Conservation (phyloP, 148 eudicot species). For the Chenopodium formosanum region DNA sequence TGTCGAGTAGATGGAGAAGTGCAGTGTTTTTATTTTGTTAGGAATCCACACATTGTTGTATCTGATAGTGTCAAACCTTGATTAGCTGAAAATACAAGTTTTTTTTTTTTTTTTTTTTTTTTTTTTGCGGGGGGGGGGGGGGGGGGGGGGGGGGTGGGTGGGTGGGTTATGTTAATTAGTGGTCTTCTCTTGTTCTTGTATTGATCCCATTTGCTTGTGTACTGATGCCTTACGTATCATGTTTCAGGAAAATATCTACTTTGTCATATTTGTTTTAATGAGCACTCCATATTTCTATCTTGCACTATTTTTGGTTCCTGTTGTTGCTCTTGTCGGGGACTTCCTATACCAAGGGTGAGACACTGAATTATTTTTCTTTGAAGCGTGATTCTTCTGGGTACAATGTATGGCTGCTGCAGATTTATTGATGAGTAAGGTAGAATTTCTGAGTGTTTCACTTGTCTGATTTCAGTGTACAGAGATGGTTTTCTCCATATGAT, state of each 20-base stretch:
- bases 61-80: no score
- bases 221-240: constrained; percentile 8
- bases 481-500: constrained; percentile 91
- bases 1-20: not conserved
- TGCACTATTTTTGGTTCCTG: constrained; percentile 67
- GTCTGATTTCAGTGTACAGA: constrained; percentile 57
- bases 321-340: constrained; percentile 74
- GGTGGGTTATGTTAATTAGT: no score
- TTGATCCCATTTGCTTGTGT: constrained; percentile 5
- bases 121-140: no score
- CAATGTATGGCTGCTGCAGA: not conserved
- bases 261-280: constrained; percentile 68
- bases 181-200: not conserved
- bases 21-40: not conserved
- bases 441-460: not conserved
- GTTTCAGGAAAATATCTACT: constrained; percentile 69
- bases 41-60: not conserved
- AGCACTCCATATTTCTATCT: constrained; percentile 85
- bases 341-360: constrained; percentile 85
- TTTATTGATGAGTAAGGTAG: not conserved
- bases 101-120: no score
- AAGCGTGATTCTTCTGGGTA: not conserved
- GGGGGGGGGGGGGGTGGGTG: no score
- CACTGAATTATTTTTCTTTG: not conserved
- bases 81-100: no score